Base-by-base conservation (phyloP, 352 stramenopile species). In the Globisporangium irregulare region DNA sequence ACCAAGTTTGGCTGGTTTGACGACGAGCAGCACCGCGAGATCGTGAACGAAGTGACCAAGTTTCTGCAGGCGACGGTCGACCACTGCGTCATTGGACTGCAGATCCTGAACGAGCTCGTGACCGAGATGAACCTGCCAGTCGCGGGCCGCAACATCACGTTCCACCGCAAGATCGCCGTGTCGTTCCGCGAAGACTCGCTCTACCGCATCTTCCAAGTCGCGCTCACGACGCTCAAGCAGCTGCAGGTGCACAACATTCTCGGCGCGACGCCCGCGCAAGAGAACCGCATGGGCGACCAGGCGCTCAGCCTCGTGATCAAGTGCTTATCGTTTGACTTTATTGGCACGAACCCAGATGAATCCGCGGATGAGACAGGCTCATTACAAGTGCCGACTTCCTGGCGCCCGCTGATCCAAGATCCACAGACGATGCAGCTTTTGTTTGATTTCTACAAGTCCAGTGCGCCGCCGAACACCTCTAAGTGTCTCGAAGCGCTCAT, bases 1-100 rank as follows among this genome's bases (percentile, higher is more conserved):
- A 99, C 97, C 67, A 99, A 99, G 84, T 93, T 99, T 59, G 97
- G 97, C n/a, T 99, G 97, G 97, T 99, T 99, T 72, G 97, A 99
- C 69, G 97, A 99, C 77, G 91, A 97, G 38, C 95, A 99, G 64
- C 88, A 95, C 79, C 87, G 97, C 38, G 96, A 99, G 72, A 91
- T 99, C 62, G 93, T 98, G n/a, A 90, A 98, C 58, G 97, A 99
- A 73, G 95, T 99, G 29, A 98, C 92, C 66, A 99, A 99, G 74
- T 99, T 99, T 71, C 71, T 99, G 38, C 87, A 98, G 70, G 97
- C 96, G 12, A 99, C 96, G 12, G 90, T 99, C 14, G 96, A 98
- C 72, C 97, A 99, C 78, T 99, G 97, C 79, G 96, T 99, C 76
- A 94, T 99, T 58, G 97, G 97, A 0, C 81, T 99, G 2, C 97